These are phyloP conservation scores for Yamadazyma friedrichii DNA, from an alignment of 1,139 yeast species.

Conservation along the genomic window DNA sequence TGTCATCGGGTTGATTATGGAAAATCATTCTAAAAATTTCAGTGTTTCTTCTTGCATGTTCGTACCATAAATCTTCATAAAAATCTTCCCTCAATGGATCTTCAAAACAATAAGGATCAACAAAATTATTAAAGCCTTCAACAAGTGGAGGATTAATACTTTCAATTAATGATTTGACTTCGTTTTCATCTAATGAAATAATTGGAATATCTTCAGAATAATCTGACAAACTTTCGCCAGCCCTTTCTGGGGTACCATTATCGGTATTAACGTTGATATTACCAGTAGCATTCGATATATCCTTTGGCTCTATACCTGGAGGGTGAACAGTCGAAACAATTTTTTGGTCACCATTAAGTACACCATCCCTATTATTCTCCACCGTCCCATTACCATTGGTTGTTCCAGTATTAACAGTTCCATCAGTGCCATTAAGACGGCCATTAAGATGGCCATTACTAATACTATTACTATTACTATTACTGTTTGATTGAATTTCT, in stretches of 20 bases:
- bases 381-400: not conserved
- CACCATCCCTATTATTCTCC: not conserved
- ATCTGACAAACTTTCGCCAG: constrained; percentile 11
- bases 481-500: not conserved
- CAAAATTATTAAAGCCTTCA: constrained; percentile 42
- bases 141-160: constrained; percentile 31
- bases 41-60: constrained; percentile 82
- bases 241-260: constrained; percentile 2
- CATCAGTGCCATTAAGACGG: not conserved
- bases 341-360: constrained; percentile 3
- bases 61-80: constrained; percentile 85
- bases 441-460: not conserved
- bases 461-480: not conserved
- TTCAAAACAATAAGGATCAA: constrained; percentile 84
- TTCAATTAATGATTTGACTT: constrained; percentile 43
- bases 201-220: constrained; percentile 41
- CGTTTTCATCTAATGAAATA: constrained; percentile 45
- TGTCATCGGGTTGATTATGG: constrained; percentile 93
- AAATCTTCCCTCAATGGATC: constrained; percentile 83
- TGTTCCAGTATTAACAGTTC: not conserved
- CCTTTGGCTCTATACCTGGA: constrained; percentile 6
- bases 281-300: not conserved
- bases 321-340: constrained; percentile 10
- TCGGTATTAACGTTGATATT: not conserved
- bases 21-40: constrained; percentile 78